Evolutionary conservation across 345 rosid genomes (phyloP).

Genomic region (Gossypium turneri): DNA sequence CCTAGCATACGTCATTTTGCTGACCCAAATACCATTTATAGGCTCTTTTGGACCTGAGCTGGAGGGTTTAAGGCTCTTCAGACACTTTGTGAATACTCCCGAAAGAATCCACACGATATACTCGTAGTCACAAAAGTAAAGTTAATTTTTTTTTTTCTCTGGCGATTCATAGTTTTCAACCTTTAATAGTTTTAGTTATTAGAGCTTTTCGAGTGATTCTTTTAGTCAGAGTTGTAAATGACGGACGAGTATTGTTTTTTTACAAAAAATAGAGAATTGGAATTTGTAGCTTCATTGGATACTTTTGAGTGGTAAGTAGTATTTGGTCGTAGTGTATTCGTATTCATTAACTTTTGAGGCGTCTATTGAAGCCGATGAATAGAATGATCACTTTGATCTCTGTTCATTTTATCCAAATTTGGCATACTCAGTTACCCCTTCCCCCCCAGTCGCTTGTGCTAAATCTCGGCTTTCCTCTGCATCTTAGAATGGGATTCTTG

Average conservation of each 20-base stretch:
- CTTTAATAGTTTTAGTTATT: not conserved
- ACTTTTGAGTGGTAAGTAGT: not conserved
- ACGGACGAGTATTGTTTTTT: not conserved
- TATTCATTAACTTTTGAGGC: too few relatives aligned
- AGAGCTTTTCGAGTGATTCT: not conserved
- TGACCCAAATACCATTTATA: slow-evolving; percentile 25
- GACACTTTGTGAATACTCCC: not conserved
- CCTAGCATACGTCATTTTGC: slow-evolving; percentile 19
- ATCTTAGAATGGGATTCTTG: slow-evolving; percentile 57
- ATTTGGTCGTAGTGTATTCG: too few relatives aligned
- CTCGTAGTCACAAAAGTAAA: not conserved
- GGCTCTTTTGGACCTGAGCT: slow-evolving; percentile 9
- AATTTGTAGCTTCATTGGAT: not conserved
- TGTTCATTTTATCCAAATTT: too few relatives aligned
- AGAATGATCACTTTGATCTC: too few relatives aligned
- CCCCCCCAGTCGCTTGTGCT: too few relatives aligned
- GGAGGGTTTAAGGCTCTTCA: not conserved
- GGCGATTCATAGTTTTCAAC: not conserved
- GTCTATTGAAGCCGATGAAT: too few relatives aligned
- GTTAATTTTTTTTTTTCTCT: not conserved
- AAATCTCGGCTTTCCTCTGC: slow-evolving; percentile 58
- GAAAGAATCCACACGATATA: not conserved
- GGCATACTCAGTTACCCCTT: too few relatives aligned
- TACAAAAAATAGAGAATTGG: not conserved
- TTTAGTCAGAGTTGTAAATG: not conserved